Percentiles rank a stretch among this genome's conserved stretches.
Evolutionary conservation across 2,329 filamentous ascomycete genomes (phyloP).

Genomic region (Aspergillus clavatus): DNA sequence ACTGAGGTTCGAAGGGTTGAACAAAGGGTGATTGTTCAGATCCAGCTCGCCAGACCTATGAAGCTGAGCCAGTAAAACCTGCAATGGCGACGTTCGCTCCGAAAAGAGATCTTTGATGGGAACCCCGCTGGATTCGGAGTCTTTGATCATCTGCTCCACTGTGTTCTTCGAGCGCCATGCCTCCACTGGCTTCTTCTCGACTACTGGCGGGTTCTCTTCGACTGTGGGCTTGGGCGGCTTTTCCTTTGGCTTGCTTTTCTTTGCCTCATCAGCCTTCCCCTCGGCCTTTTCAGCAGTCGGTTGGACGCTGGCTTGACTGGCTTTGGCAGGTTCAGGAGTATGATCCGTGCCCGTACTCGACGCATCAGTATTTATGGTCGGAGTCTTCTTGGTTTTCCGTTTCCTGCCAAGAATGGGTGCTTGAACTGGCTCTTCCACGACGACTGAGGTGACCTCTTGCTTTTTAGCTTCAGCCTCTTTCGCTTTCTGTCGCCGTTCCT

Average conservation of each 20-base stretch:
- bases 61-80: slow-evolving; percentile 36
- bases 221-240: slow-evolving; percentile 15
- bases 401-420: slow-evolving; percentile 61
- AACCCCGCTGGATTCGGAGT: slow-evolving; percentile 31
- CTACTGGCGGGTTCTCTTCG: slow-evolving; percentile 17
- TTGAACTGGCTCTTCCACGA: slow-evolving; percentile 50
- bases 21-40: slow-evolving; percentile 36
- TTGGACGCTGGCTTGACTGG: slow-evolving; percentile 9
- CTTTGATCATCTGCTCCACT: slow-evolving; percentile 35
- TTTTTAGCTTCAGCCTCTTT: slow-evolving; percentile 44
- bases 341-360: slow-evolving; percentile 9
- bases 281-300: slow-evolving; percentile 20
- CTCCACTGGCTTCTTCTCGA: slow-evolving; percentile 22
- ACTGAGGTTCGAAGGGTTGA: slow-evolving; percentile 38
- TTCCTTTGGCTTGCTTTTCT: slow-evolving; percentile 24
- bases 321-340: slow-evolving; percentile 13
- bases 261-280: slow-evolving; percentile 17
- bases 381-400: slow-evolving; percentile 52
- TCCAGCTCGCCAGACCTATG: slow-evolving; percentile 35
- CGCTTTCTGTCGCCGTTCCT: slow-evolving; percentile 50
- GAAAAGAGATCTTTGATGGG: slow-evolving; percentile 39
- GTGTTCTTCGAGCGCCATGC: slow-evolving; percentile 39
- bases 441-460: slow-evolving; percentile 32
- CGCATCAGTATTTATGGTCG: slow-evolving; percentile 22
- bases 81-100: slow-evolving; percentile 37